These are phyloP conservation scores for Cardiospermum halicacabum DNA, from an alignment of 345 rosid genomes.

Conservation along the genomic window DNA sequence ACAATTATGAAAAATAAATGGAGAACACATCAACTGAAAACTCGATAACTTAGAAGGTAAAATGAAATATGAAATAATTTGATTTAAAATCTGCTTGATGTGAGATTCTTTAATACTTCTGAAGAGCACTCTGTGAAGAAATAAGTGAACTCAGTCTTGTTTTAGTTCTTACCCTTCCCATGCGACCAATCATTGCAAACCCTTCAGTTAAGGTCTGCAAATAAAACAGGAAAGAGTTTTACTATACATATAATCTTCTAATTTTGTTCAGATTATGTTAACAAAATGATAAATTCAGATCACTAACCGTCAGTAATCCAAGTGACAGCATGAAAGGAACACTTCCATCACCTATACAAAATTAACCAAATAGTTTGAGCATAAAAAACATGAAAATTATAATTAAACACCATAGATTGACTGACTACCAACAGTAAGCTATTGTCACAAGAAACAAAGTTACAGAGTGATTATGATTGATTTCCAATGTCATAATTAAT, in stretches of 20 bases:
- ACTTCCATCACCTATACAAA: slow-evolving; percentile 71
- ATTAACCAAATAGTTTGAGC: slow-evolving; percentile 14
- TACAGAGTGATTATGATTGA: too few species aligned
- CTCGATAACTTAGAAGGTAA: neutral
- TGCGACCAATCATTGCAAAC: slow-evolving; percentile 77
- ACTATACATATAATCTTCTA: neutral
- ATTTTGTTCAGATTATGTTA: neutral
- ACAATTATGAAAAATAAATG: neutral
- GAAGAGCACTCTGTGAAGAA: neutral
- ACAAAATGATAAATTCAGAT: slow-evolving; percentile 16
- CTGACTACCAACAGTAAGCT: neutral
- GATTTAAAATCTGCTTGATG: neutral
- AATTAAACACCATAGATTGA: neutral
- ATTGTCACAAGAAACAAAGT: neutral
- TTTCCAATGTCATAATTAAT: neutral
- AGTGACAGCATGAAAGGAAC: slow-evolving; percentile 77
- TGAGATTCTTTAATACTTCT: neutral
- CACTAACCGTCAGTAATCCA: slow-evolving; percentile 72
- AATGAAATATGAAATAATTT: neutral
- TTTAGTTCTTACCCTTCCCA: slow-evolving; percentile 60
- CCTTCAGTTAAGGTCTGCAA: slow-evolving; percentile 89
- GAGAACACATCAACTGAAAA: neutral
- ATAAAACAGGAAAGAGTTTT: slow-evolving; percentile 2
- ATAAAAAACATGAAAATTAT: neutral
- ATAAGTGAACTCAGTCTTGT: slow-evolving; percentile 10